phyloP scores from a whole-genome alignment of 352 stramenopile species.

The Pythium coloratum region DNA sequence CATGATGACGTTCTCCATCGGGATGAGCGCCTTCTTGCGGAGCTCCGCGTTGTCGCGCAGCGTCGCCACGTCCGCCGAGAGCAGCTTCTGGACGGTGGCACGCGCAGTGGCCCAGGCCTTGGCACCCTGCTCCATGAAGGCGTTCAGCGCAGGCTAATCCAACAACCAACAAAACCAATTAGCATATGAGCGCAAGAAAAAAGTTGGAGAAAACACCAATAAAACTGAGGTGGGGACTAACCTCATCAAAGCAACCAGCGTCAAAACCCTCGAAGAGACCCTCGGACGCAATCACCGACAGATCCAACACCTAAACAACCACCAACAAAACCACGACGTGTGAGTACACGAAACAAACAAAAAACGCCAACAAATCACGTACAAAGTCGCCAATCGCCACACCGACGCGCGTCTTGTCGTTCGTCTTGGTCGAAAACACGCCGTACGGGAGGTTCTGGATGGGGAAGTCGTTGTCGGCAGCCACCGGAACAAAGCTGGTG shows the following conservation, averaged over 20 bases:
- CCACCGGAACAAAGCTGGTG: constrained; percentile 62
- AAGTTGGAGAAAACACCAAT: not conserved
- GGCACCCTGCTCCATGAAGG: constrained; percentile 92
- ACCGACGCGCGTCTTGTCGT: constrained; percentile 68
- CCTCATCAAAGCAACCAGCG: constrained; percentile 68
- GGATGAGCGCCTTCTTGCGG: constrained; percentile 73
- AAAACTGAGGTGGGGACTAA: constrained; percentile 10
- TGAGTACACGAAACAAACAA: not conserved
- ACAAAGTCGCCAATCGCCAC: constrained; percentile 84
- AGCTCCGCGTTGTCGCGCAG: constrained; percentile 83
- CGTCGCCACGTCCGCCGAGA: constrained; percentile 71
- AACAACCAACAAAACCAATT: constrained; percentile 31
- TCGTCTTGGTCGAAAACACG: constrained; percentile 86
- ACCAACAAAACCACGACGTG: not conserved
- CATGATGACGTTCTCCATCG: constrained; percentile 77
- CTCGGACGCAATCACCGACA: constrained; percentile 87
- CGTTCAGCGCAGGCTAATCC: constrained; percentile 80
- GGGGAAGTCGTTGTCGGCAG: constrained; percentile 86
- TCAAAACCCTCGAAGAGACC: constrained; percentile 89
- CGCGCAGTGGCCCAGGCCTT: constrained; percentile 87
- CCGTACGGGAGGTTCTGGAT: constrained; percentile 96
- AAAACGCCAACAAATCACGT: constrained; percentile 17
- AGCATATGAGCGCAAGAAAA: not conserved
- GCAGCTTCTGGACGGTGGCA: constrained; percentile 83
- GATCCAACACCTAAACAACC: constrained; percentile 70